Evolutionary conservation across 1,284 basidiomycete species (phyloP).

Genomic region (Pterulicium gracile): DNA sequence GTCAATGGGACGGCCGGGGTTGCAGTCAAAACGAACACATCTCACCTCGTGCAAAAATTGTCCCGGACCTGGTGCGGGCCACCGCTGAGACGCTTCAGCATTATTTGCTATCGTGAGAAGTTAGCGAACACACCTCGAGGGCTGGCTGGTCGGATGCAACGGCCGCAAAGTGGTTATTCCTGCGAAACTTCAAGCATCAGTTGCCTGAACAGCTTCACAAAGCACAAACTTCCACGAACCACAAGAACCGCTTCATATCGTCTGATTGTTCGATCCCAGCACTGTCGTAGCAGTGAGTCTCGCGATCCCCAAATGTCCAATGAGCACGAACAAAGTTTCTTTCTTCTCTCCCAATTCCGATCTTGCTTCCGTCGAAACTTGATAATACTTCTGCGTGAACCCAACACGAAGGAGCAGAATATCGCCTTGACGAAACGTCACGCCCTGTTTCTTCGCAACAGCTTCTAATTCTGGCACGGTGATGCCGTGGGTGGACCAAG

Average conservation of each 20-base stretch:
- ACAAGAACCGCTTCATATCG: constrained; percentile 63
- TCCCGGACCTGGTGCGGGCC: constrained; percentile 38
- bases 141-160: constrained; percentile 66
- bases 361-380: constrained; percentile 33
- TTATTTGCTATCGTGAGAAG: constrained; percentile 3
- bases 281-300: constrained; percentile 20
- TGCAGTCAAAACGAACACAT: too few relatives aligned
- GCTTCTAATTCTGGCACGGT: constrained; percentile 46
- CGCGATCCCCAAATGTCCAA: constrained; percentile 3
- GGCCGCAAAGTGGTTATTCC: constrained; percentile 73
- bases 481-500: constrained; percentile 49
- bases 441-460: constrained; percentile 50
- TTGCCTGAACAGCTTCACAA: constrained; percentile 8
- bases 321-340: constrained; percentile 38
- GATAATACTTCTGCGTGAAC: constrained; percentile 51
- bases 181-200: constrained; percentile 18
- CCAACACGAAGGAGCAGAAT: constrained; percentile 54
- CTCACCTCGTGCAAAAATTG: constrained; percentile 47
- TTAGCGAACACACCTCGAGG: constrained; percentile 39
- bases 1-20: constrained; percentile 3
- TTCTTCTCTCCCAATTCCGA: constrained; percentile 30
- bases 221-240: constrained; percentile 25
- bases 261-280: constrained; percentile 61
- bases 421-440: constrained; percentile 47
- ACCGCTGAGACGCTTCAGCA: constrained; percentile 27